Base-by-base conservation (phyloP, 768 basidiomycete genomes). In the Pleurotus cornucopiae region DNA sequence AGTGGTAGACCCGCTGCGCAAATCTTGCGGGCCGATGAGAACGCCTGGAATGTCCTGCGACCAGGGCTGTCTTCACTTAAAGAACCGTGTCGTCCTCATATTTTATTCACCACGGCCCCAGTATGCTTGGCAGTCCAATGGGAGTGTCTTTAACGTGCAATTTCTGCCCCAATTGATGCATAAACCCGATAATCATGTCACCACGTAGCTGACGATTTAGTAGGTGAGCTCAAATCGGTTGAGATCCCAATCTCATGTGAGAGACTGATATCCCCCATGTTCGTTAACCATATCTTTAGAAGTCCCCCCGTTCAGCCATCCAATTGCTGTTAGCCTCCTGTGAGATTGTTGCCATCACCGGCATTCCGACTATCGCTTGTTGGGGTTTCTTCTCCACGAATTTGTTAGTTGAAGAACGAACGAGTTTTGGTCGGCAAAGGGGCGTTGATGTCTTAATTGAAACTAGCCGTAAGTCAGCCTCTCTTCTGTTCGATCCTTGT, bases 401-500 rank as follows among this genome's bases (percentile, higher is more conserved):
- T 34, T 34, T 34, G 6, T 34, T 23, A 11, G 30, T 34, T 34
- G 30, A 34, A 34, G 9, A 34, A 34, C 30, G 30, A 34, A 37
- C 48, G 11, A 53, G 41, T 21, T 40, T 41, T 23, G 16, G 20
- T 53, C 20, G 34, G 38, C 7, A 53, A 49, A 39, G 34, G 23
- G 20, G 16, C 34, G 34, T 26, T 47, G 5, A 5, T 56, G 45
- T 53, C 56, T 53, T 46, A 43, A 39, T 57, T 62, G 54, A 53
- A 57, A 58, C 59, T 43, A 46, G 37, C 41, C 38, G 56, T 59
- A 53, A 21, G 21, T 59, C 56, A 52, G 41, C 58, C 59, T 53
- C 46, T 58, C 52, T 47, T 55, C 55, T 59, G 56, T 61, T 58
- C 61, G 60, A 55, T 56, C 25, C 14, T 43, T 43, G 43, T 41